phyloP scores from a whole-genome alignment of 768 basidiomycete species.

The Tricholoma terreum region DNA sequence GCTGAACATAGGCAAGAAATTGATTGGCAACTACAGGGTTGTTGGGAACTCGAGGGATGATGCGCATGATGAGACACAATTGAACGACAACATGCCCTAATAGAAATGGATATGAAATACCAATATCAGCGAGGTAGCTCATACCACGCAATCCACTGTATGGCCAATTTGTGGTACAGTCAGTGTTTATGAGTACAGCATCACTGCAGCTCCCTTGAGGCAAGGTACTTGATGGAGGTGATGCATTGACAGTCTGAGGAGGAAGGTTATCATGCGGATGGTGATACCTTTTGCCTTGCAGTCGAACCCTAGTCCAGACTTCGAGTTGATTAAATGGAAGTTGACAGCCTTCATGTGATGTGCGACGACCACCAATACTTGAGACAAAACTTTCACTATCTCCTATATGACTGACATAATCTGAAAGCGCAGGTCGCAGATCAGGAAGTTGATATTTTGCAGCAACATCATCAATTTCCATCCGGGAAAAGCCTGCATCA shows the following conservation, averaged over 20 bases:
- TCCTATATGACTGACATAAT: constrained; percentile 9
- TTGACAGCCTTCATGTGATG: not conserved
- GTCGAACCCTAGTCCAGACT: not conserved
- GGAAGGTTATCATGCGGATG: not conserved
- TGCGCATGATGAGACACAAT: not conserved
- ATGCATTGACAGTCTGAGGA: not conserved
- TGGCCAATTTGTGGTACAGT: not conserved
- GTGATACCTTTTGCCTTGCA: not conserved
- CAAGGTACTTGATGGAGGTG: not conserved
- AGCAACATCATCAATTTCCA: constrained; percentile 20
- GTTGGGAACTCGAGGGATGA: not conserved
- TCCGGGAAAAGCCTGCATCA: constrained; percentile 13
- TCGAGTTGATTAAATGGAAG: constrained; percentile 16
- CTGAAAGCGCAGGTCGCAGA: constrained; percentile 22
- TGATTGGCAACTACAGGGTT: not conserved
- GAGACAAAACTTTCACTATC: not conserved
- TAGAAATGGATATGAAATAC: not conserved
- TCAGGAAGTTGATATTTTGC: constrained; percentile 21
- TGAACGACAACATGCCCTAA: not conserved
- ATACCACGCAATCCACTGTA: not conserved
- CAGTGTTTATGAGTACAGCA: not conserved
- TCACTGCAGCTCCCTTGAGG: not conserved
- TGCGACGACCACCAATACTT: not conserved
- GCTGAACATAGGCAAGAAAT: constrained; percentile 5
- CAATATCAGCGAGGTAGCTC: not conserved